phyloP scores from a whole-genome alignment of 2,329 filamentous ascomycete species.

The Aspergillus terreus region DNA sequence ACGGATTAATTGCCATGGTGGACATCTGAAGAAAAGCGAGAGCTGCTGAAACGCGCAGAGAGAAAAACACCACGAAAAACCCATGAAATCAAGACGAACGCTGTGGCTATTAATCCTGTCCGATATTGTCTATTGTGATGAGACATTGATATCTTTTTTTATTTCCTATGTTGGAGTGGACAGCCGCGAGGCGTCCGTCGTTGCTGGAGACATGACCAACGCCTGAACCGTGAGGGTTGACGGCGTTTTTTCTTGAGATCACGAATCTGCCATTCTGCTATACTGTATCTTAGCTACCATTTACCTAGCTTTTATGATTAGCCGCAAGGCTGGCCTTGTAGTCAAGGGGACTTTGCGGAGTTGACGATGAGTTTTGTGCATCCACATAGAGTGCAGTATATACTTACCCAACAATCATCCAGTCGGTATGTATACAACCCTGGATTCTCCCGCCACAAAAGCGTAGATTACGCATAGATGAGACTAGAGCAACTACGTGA shows the following conservation, averaged over 20 bases:
- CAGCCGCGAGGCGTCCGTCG: conserved; percentile 11
- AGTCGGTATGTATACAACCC: no score
- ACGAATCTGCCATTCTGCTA: conserved; percentile 36
- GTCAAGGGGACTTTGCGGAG: not conserved
- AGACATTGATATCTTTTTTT: conserved; percentile 17
- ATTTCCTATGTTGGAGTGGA: conserved; percentile 15
- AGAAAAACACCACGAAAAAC: conserved; percentile 12
- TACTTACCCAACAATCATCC: no score
- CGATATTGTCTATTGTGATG: conserved; percentile 19
- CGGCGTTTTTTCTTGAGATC: conserved; percentile 19
- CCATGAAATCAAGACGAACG: conserved; percentile 7
- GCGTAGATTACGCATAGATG: no score
- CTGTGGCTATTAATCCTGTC: conserved; percentile 25
- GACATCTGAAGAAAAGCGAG: not conserved
- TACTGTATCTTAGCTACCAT: conserved; percentile 41
- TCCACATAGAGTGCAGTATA: no score
- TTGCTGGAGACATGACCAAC: conserved; percentile 12
- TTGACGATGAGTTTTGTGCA: not conserved
- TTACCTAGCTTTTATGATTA: conserved; percentile 34
- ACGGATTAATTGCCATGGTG: conserved; percentile 12
- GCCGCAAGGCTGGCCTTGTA: conserved; percentile 25
- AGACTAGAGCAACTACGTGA: no score
- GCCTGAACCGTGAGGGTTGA: conserved; percentile 18
- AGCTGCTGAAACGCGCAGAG: not conserved
- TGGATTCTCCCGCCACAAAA: no score